These are phyloP conservation scores for Rhizopogon vinicolor DNA, from an alignment of 768 basidiomycete genomes.

Conservation along the genomic window DNA sequence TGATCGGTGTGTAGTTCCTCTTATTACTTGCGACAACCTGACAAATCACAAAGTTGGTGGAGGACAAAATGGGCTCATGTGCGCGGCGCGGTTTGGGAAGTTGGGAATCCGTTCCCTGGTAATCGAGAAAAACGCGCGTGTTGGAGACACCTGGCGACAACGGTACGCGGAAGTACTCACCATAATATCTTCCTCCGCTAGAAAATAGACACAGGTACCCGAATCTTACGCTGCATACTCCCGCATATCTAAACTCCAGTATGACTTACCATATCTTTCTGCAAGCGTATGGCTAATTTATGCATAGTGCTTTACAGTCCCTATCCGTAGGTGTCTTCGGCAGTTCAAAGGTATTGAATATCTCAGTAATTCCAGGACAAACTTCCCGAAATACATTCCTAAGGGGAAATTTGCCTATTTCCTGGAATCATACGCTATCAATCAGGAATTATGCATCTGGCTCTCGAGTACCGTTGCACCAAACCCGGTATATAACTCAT, in stretches of 20 bases:
- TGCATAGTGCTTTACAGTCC: slow-evolving; percentile 37
- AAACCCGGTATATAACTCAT: slow-evolving; percentile 11
- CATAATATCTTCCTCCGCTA: slow-evolving; percentile 36
- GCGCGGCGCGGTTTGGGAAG: slow-evolving; percentile 53
- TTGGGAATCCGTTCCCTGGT: slow-evolving; percentile 48
- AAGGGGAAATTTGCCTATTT: slow-evolving; percentile 46
- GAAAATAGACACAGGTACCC: neutral
- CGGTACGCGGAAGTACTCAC: slow-evolving; percentile 43
- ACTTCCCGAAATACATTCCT: neutral
- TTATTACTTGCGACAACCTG: neutral
- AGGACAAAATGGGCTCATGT: slow-evolving; percentile 56
- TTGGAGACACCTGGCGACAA: slow-evolving; percentile 49
- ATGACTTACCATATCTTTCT: slow-evolving; percentile 6
- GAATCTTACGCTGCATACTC: slow-evolving; percentile 32
- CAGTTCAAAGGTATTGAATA: slow-evolving; percentile 27
- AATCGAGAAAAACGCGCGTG: slow-evolving; percentile 40
- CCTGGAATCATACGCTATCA: slow-evolving; percentile 51
- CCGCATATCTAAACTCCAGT: slow-evolving; percentile 47
- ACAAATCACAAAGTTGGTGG: slow-evolving; percentile 40
- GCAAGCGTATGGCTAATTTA: neutral
- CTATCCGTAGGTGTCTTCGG: slow-evolving; percentile 42
- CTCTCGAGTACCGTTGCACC: slow-evolving; percentile 33
- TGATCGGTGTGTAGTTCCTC: slow-evolving; percentile 24
- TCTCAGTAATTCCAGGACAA: neutral
- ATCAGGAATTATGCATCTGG: slow-evolving; percentile 56